Base-by-base conservation (phyloP, 139 green algal species). In the Closterium sp. region DNA sequence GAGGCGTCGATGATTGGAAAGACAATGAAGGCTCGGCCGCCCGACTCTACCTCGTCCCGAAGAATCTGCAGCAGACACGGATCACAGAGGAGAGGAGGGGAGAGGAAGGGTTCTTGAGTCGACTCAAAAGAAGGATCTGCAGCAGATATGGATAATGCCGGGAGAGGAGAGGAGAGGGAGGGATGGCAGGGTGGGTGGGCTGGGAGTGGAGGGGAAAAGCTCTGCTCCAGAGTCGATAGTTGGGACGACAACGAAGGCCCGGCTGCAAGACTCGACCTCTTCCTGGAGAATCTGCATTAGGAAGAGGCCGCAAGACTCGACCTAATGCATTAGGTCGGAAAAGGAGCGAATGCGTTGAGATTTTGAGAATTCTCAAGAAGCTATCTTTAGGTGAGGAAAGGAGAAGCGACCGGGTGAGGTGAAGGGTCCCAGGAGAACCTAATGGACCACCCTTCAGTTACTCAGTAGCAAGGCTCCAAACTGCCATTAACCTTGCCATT, bases 1-100 rank as follows among this genome's bases (percentile, higher is more conserved):
- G 55, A 91, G 23, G 88, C 35, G 4, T 94, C 88, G 34, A 94
- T 91, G n/a, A 94, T 76, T 5, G 91, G 91, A 84, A 91, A 94
- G 16, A 94, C 66, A 25, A 94, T 64, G 33, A 94, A 94, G 0
- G 91, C 91, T 0, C 89, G 88, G 4, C 91, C 91, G 33, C 91
- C 91, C 64, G n/a, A 33, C 23, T 90, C 23, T 34, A 94, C 84
- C 89, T 94, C 91, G n/a, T 90, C 33, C 5, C 91, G 89, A 55
- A 94, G 30, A n/a, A 35, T 89, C 91, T 93, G 90, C 90, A 23
- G 5, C 25, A 84, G 1, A 38, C 33, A 38, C 33, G 16, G 84
- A 88, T 16, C 64, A 25, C 2, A 31, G 12, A 85, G 81, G 43
- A 85, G 81, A 25, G 23, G 30, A 32, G 31, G 81, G 3, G 81